Evolutionary conservation across 2,329 filamentous ascomycete genomes (phyloP).

Genomic region (Xenosphaeropsis pyriputrescens): DNA sequence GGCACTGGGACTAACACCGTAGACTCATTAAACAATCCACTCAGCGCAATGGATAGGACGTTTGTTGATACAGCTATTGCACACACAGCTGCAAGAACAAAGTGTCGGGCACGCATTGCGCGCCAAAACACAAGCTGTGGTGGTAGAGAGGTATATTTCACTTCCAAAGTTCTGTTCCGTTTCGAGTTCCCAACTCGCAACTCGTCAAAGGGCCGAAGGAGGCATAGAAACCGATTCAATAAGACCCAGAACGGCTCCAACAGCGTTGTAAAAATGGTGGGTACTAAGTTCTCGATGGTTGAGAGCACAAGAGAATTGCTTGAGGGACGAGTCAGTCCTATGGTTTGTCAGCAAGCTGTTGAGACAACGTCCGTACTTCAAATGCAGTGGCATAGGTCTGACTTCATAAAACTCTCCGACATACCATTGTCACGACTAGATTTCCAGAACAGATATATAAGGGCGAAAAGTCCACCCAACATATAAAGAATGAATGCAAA

Average conservation of each 20-base stretch:
- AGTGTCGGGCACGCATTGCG: conserved; percentile 28
- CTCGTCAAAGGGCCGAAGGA: conserved; percentile 38
- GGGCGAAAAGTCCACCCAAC: too few species aligned
- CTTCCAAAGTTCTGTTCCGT: conserved; percentile 23
- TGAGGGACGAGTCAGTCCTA: conserved; percentile 8
- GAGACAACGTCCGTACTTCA: too few species aligned
- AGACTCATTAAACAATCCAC: conserved; percentile 31
- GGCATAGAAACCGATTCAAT: conserved; percentile 34
- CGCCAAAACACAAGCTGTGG: conserved; percentile 33
- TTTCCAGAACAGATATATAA: too few species aligned
- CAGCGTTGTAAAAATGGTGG: conserved; percentile 35
- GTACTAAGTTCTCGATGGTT: conserved; percentile 32
- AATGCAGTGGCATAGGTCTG: too few species aligned
- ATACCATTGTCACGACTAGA: too few species aligned
- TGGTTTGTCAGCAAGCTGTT: too few species aligned
- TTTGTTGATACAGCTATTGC: conserved; percentile 32
- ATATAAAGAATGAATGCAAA: too few species aligned
- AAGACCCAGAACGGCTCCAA: conserved; percentile 42
- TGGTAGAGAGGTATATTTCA: conserved; percentile 36
- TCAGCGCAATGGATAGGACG: conserved; percentile 33
- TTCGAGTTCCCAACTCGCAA: conserved; percentile 24
- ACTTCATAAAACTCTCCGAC: too few species aligned
- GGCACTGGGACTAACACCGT: neutral
- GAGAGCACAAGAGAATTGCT: conserved; percentile 16
- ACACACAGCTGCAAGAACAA: conserved; percentile 30